Conservation (phyloP, 345 rosid genomes). For the Draba incana region DNA sequence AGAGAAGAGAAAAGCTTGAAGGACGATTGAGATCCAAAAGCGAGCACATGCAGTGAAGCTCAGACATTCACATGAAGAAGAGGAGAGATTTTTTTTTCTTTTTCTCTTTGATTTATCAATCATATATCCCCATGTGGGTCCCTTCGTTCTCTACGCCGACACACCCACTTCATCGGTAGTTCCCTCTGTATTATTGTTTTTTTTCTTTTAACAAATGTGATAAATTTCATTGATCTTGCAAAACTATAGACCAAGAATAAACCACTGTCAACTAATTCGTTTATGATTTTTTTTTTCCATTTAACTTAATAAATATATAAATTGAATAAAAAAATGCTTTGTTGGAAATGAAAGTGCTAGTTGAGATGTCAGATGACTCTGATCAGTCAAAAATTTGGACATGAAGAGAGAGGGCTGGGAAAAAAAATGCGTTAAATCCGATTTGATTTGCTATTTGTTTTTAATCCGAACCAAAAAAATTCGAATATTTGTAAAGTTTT, state of each 20-base stretch:
- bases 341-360: constrained; percentile 32
- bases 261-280: no score
- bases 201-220: no score
- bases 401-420: background rate
- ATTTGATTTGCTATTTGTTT: no score
- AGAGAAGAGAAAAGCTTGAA: constrained; percentile 24
- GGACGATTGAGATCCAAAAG: constrained; percentile 39
- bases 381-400: constrained; percentile 24
- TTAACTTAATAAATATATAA: no score
- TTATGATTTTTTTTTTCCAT: no score
- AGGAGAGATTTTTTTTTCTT: constrained; percentile 9
- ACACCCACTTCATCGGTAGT: constrained; percentile 36
- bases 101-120: background rate
- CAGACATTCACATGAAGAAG: constrained; percentile 39
- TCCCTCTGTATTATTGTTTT: no score
- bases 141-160: constrained; percentile 43
- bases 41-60: constrained; percentile 41
- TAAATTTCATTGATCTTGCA: no score
- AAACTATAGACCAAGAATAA: no score
- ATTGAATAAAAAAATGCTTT: constrained; percentile 1
- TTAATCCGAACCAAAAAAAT: no score
- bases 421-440: no score
- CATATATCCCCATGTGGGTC: constrained; percentile 41
- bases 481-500: no score
- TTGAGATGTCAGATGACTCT: constrained; percentile 27